These are phyloP conservation scores for Obba rivulosa DNA, from an alignment of 768 basidiomycete genomes.

Conservation along the genomic window DNA sequence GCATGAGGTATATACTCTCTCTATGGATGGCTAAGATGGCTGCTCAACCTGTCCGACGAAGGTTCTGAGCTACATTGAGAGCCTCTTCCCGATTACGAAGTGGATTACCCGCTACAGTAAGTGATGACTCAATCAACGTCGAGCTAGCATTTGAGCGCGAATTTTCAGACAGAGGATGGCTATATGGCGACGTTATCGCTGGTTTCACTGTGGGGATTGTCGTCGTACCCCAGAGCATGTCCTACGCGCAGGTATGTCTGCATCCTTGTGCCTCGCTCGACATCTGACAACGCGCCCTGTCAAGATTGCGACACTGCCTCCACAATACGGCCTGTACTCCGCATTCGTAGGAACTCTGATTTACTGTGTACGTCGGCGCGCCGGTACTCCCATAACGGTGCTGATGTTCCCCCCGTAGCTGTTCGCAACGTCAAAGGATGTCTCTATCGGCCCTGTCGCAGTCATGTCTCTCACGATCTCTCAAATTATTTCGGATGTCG, in stretches of 20 bases:
- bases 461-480: slow-evolving; percentile 93
- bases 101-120: slow-evolving; percentile 88
- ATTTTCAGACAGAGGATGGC: slow-evolving; percentile 64
- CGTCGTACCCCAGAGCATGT: slow-evolving; percentile 91
- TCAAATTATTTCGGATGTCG: slow-evolving; percentile 69
- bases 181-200: slow-evolving; percentile 82
- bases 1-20: slow-evolving; percentile 40
- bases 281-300: neutral
- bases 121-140: slow-evolving; percentile 19
- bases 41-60: slow-evolving; percentile 23
- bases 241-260: slow-evolving; percentile 63
- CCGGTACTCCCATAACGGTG: neutral
- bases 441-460: slow-evolving; percentile 98
- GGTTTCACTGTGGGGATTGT: slow-evolving; percentile 94
- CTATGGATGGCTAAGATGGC: slow-evolving; percentile 1
- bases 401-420: slow-evolving; percentile 40
- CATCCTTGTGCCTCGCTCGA: neutral
- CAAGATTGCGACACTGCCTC: slow-evolving; percentile 77
- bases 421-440: slow-evolving; percentile 97
- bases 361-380: slow-evolving; percentile 60
- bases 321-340: slow-evolving; percentile 91
- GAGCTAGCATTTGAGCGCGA: neutral
- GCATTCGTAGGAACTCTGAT: slow-evolving; percentile 84
- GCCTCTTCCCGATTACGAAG: slow-evolving; percentile 77
- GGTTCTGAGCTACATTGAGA: slow-evolving; percentile 57